Percentiles rank a stretch among this genome's conserved stretches.
Conservation (phyloP, 129 eudicot genomes). For the Silybum marianum region DNA sequence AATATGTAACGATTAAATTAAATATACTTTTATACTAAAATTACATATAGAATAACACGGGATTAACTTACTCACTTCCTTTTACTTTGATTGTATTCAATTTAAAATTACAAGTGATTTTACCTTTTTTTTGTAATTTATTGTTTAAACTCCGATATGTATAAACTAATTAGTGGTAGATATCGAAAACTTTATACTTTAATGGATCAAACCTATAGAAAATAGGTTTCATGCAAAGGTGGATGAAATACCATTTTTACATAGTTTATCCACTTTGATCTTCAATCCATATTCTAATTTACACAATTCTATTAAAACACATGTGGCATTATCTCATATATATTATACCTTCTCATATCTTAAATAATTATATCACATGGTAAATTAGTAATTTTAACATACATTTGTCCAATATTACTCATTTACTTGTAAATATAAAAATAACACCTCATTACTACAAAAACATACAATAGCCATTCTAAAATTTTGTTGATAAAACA, state of each 20-base stretch:
- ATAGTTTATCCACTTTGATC: conserved; percentile 18
- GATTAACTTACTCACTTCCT: no score
- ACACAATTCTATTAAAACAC: conserved; percentile 4
- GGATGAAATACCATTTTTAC: conserved; percentile 10
- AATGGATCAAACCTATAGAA: conserved; percentile 22
- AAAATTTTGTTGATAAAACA: no score
- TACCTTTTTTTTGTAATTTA: no score
- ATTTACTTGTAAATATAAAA: no score
- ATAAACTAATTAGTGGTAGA: conserved; percentile 19
- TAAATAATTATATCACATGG: not conserved
- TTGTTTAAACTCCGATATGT: no score
- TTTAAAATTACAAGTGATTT: no score
- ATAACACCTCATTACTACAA: not conserved
- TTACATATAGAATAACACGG: no score
- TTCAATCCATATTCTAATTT: not conserved
- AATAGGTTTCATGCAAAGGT: conserved; percentile 27
- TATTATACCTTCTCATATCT: not conserved
- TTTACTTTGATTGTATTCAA: no score
- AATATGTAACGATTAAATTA: no score
- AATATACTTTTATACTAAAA: no score
- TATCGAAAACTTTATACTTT: not conserved
- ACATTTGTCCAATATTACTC: not conserved
- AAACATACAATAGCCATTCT: not conserved
- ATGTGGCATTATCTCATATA: conserved; percentile 16
- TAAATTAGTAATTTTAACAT: not conserved